Conservation (phyloP, 202 grass and related monocot species). For the Thinopyrum obtusiflorum region DNA sequence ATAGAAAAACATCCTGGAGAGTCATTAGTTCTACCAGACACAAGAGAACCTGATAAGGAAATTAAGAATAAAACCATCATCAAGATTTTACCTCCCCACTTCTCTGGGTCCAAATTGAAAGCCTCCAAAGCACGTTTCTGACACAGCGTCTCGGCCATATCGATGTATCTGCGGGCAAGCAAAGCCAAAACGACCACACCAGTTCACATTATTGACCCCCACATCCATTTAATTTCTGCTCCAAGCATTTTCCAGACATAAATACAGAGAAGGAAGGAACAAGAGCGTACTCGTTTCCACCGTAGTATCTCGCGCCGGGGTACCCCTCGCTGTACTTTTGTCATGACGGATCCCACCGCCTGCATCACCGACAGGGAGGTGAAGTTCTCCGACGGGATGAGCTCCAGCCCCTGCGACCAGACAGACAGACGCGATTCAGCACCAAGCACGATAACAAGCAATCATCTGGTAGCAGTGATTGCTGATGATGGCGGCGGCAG, state of each 20-base stretch:
- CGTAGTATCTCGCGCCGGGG: constrained; percentile 97
- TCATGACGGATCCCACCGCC: constrained; percentile 97
- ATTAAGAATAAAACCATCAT: neutral
- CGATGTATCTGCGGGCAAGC: constrained; percentile 69
- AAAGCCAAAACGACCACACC: constrained; percentile 4
- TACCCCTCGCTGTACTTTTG: constrained; percentile 99
- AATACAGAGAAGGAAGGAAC: neutral
- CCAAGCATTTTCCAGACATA: neutral
- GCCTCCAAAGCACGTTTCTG: constrained; percentile 95
- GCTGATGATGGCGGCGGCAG: neutral
- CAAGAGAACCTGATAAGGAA: neutral
- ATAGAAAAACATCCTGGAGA: neutral
- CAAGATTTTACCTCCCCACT: constrained; percentile 88
- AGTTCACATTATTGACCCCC: constrained; percentile 3
- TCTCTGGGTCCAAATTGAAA: constrained; percentile 78
- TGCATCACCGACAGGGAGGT: constrained; percentile 97
- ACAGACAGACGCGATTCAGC: constrained; percentile 12
- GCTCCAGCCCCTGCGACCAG: constrained; percentile 75
- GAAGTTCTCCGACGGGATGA: constrained; percentile 99
- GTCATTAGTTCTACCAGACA: neutral
- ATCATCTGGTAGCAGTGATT: neutral
- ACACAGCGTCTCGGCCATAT: constrained; percentile 92
- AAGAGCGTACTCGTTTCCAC: constrained; percentile 82
- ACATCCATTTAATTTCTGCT: neutral
- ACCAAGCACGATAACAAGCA: neutral